These are phyloP conservation scores for Acanthochlamys bracteata DNA, from an alignment of 106 monocot species.

Conservation along the genomic window DNA sequence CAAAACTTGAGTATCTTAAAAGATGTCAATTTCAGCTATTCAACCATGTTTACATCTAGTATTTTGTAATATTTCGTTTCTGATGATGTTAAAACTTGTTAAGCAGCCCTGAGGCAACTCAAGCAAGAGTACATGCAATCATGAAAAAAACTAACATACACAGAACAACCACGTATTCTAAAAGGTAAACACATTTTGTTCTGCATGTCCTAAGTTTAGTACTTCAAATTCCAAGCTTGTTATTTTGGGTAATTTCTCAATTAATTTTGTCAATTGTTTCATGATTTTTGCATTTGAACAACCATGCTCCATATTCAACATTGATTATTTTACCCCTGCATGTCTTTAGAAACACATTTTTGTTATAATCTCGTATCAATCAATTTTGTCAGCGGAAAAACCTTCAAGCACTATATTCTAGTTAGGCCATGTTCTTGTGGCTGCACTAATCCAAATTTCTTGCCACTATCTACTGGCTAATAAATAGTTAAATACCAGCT, in stretches of 20 bases:
- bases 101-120: slow-evolving; percentile 47
- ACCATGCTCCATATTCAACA: too few species aligned
- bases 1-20: slow-evolving; percentile 63
- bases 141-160: slow-evolving; percentile 37
- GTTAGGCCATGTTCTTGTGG: too few species aligned
- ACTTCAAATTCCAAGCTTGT: neutral
- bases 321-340: too few species aligned
- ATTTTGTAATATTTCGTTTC: neutral
- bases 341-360: too few species aligned
- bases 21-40: slow-evolving; percentile 25
- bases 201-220: neutral
- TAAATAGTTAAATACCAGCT: too few species aligned
- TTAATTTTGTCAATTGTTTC: neutral
- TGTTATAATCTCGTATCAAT: too few species aligned
- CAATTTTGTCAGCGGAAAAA: too few species aligned
- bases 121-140: slow-evolving; percentile 37
- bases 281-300: too few species aligned
- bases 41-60: neutral
- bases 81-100: neutral
- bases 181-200: slow-evolving; percentile 17
- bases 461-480: too few species aligned
- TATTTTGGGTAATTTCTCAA: neutral
- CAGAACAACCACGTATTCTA: slow-evolving; percentile 20
- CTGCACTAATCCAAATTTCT: too few species aligned
- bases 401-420: too few species aligned